Conservation (phyloP, 208 protist genomes). For the Phytomonas francai region DNA sequence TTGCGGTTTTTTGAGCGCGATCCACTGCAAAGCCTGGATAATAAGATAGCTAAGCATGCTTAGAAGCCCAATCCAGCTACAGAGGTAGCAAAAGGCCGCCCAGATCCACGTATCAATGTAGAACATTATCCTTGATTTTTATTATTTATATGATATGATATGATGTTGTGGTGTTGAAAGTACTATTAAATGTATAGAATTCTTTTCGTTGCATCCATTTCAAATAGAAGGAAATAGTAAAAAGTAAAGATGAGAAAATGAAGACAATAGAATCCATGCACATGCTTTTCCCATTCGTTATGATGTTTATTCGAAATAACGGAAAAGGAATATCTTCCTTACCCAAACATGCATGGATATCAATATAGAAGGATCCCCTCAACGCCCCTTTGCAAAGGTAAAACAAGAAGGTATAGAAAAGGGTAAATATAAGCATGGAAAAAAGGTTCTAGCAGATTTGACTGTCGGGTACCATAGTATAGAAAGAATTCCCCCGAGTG, state of each 20-base stretch:
- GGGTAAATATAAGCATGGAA: conserved; percentile 6
- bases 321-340: background rate
- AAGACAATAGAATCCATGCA: background rate
- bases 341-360: background rate
- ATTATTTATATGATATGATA: conserved; percentile 11
- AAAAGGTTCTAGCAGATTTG: conserved; percentile 8
- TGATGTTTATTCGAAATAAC: background rate
- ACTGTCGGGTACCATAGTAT: background rate
- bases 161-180: conserved; percentile 3
- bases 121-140: conserved; percentile 37
- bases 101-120: conserved; percentile 58
- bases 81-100: conserved; percentile 46
- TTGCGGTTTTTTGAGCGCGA: conserved; percentile 55
- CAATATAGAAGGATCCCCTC: background rate
- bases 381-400: background rate
- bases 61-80: conserved; percentile 61
- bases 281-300: background rate
- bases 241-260: conserved; percentile 8
- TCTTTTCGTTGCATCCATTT: background rate
- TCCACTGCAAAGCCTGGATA: conserved; percentile 34
- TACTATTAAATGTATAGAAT: background rate
- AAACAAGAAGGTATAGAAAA: conserved; percentile 2
- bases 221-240: conserved; percentile 2
- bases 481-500: background rate
- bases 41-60: conserved; percentile 71